Evolutionary conservation across 805 yeast genomes (phyloP).

Genomic region (Dipodascus albidus): DNA sequence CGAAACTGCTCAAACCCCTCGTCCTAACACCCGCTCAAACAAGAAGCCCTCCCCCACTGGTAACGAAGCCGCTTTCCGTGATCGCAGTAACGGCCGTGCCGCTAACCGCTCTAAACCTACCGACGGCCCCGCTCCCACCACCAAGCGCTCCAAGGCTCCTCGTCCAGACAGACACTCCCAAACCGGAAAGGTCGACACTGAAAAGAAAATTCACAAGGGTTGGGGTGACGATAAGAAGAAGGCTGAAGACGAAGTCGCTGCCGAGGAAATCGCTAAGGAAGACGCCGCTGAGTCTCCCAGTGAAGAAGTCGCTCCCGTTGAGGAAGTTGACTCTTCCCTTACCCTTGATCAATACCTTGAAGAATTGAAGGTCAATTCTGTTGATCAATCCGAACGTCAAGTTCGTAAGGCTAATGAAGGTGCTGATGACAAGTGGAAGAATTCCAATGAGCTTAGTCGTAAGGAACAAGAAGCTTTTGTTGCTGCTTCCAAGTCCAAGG

Average conservation of each 20-base stretch:
- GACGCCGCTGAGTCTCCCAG: slow-evolving; percentile 29
- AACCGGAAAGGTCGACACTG: slow-evolving; percentile 73
- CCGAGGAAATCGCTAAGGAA: slow-evolving; percentile 31
- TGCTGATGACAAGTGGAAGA: slow-evolving; percentile 36
- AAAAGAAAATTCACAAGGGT: slow-evolving; percentile 72
- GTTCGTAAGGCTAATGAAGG: slow-evolving; percentile 44
- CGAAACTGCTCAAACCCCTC: slow-evolving; percentile 34
- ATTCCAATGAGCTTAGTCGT: slow-evolving; percentile 53
- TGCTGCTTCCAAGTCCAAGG: slow-evolving; percentile 50
- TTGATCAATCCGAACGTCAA: slow-evolving; percentile 15
- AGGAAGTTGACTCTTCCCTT: slow-evolving; percentile 40
- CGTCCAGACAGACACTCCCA: slow-evolving; percentile 73
- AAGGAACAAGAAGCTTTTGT: slow-evolving; percentile 44
- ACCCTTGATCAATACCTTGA: slow-evolving; percentile 82
- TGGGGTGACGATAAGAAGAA: slow-evolving; percentile 78
- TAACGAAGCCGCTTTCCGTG: slow-evolving; percentile 79
- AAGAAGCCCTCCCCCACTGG: slow-evolving; percentile 40
- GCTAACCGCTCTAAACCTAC: slow-evolving; percentile 37
- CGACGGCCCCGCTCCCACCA: slow-evolving; percentile 42
- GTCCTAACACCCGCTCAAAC: slow-evolving; percentile 50
- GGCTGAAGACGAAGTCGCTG: slow-evolving; percentile 47
- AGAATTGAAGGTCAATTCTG: slow-evolving; percentile 30
- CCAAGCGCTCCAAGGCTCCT: slow-evolving; percentile 36
- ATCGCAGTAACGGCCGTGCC: slow-evolving; percentile 57
- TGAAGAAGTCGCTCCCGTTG: slow-evolving; percentile 30